Percentiles rank a stretch among this genome's conserved stretches.
Conservation (phyloP, 78 protist species). For the Dictyostelium capitatum region DNA sequence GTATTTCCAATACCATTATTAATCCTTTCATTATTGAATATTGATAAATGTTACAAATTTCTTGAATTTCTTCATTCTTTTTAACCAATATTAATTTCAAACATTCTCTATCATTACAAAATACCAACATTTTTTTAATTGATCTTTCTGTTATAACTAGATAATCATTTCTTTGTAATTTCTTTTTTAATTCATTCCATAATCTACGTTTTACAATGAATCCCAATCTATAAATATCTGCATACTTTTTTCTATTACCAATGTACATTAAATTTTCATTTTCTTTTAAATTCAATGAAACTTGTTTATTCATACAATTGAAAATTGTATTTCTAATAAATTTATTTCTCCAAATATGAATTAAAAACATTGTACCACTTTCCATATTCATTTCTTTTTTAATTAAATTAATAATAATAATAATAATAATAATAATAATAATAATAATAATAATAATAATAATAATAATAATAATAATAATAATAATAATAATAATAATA, state of each 20-base stretch:
- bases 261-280: not conserved
- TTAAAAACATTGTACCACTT: not conserved
- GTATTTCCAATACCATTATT: not conserved
- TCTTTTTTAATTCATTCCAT: not conserved
- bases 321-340: not conserved
- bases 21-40: not conserved
- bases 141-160: not conserved
- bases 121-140: not conserved
- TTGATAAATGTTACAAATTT: not conserved
- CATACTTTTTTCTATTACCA: not conserved
- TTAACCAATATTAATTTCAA: not conserved
- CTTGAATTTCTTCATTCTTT: not conserved
- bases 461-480: constrained; percentile 47
- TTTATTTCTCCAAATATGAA: not conserved
- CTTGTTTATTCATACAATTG: not conserved
- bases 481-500: constrained; percentile 42
- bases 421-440: constrained; percentile 37
- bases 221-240: not conserved
- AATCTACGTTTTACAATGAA: not conserved
- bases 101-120: not conserved
- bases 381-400: not conserved
- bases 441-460: constrained; percentile 40
- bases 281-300: not conserved
- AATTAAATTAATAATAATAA: not conserved
- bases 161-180: not conserved